Percentiles rank a stretch among this genome's conserved stretches.
Evolutionary conservation across 495 filamentous ascomycete genomes (phyloP).

Genomic region (Aspergillus funiculosus): DNA sequence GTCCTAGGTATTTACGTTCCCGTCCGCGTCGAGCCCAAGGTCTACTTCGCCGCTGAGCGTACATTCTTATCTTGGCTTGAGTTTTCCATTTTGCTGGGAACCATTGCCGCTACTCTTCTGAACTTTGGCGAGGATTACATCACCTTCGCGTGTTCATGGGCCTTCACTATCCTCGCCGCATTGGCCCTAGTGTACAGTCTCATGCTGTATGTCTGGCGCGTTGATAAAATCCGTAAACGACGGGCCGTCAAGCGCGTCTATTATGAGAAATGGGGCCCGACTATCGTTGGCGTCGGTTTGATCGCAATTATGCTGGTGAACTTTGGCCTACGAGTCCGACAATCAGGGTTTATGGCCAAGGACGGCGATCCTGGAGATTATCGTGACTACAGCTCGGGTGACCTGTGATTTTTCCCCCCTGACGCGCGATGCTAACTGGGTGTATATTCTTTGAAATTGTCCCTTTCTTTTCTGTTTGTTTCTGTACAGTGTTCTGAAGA

Average conservation of each 20-base stretch:
- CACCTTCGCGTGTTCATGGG: constrained; percentile 61
- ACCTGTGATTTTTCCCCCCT: constrained; percentile 13
- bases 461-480: too few species aligned
- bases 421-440: too few species aligned
- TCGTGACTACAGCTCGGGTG: not conserved
- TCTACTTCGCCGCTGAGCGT: constrained; percentile 92
- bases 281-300: constrained; percentile 65
- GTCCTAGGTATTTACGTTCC: constrained; percentile 77
- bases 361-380: not conserved
- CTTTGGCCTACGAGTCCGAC: constrained; percentile 50
- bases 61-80: constrained; percentile 98
- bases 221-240: constrained; percentile 72
- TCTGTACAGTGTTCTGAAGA: too few species aligned
- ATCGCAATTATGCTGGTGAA: constrained; percentile 69
- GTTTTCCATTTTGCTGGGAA: constrained; percentile 87
- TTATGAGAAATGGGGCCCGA: constrained; percentile 86
- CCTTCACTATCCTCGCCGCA: constrained; percentile 77
- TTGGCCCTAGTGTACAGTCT: constrained; percentile 71
- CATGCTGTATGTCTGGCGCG: constrained; percentile 79
- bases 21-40: constrained; percentile 93
- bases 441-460: too few species aligned
- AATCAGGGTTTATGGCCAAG: constrained; percentile 30
- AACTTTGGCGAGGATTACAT: constrained; percentile 66
- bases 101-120: constrained; percentile 83
- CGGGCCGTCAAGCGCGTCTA: constrained; percentile 68